Conservation (phyloP, 768 basidiomycete species). For the Russula abietina region DNA sequence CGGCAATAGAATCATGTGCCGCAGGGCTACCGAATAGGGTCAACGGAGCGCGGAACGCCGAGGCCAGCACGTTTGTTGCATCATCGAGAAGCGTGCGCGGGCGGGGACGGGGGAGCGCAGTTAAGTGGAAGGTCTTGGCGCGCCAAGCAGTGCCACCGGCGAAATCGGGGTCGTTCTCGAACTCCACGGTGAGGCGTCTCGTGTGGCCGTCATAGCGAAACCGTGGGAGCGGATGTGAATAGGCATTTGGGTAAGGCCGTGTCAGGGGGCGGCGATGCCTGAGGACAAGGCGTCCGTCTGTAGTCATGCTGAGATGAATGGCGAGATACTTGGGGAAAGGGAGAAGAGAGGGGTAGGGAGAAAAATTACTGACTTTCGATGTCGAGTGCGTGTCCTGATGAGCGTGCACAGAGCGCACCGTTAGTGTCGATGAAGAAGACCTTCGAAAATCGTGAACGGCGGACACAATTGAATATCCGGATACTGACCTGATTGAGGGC, state of each 20-base stretch:
- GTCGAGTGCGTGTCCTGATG: conserved; percentile 77
- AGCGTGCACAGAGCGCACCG: conserved; percentile 70
- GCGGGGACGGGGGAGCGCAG: conserved; percentile 60
- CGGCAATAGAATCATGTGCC: conserved; percentile 23
- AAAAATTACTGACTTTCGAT: conserved; percentile 50
- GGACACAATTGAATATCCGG: background rate
- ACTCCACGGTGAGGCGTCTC: conserved; percentile 55
- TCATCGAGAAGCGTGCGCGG: conserved; percentile 67
- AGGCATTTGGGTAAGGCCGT: conserved; percentile 69
- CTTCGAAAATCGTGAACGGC: conserved; percentile 32
- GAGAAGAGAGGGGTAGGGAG: background rate
- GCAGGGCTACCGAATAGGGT: conserved; percentile 37
- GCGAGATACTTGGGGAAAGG: background rate
- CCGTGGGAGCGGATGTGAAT: conserved; percentile 68
- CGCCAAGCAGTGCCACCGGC: conserved; percentile 46
- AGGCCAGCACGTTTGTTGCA: conserved; percentile 59
- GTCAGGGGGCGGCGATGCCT: conserved; percentile 74
- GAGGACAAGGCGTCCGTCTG: conserved; percentile 62
- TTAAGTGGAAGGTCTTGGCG: conserved; percentile 53
- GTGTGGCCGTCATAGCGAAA: conserved; percentile 54
- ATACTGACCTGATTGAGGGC: conserved; percentile 65
- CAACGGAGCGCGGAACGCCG: conserved; percentile 54
- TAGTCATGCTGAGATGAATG: conserved; percentile 1
- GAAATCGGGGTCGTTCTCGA: conserved; percentile 59
- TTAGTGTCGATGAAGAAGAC: conserved; percentile 80